These are phyloP conservation scores for Physcia stellaris DNA, from an alignment of 495 filamentous ascomycete species.

Conservation along the genomic window DNA sequence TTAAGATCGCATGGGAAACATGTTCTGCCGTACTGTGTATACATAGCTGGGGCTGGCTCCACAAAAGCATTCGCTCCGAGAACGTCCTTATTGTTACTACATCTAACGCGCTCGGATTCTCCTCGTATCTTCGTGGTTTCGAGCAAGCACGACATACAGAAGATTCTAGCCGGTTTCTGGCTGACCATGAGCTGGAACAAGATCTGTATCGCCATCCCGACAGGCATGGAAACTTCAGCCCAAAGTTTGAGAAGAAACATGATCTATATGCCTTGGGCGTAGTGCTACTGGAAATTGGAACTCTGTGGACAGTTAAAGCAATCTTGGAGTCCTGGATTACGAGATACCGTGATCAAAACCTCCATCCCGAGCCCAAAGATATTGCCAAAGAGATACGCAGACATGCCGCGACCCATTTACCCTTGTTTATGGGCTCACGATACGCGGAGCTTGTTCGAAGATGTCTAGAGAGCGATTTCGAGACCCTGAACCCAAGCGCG, in stretches of 20 bases:
- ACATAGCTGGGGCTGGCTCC: slow-evolving; percentile 18
- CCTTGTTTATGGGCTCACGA: too few relatives aligned
- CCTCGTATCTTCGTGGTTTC: neutral
- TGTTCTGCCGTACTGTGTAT: slow-evolving; percentile 15
- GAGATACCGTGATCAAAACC: too few relatives aligned
- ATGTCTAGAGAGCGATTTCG: too few relatives aligned
- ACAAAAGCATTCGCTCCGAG: slow-evolving; percentile 20
- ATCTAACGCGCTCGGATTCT: neutral
- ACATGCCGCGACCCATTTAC: too few relatives aligned
- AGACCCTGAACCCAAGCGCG: too few relatives aligned
- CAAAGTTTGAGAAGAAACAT: slow-evolving; percentile 19
- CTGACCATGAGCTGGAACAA: neutral
- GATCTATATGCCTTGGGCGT: slow-evolving; percentile 29
- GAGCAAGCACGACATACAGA: neutral
- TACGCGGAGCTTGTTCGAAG: too few relatives aligned
- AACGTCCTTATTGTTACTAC: slow-evolving; percentile 16
- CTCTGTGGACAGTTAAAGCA: slow-evolving; percentile 15
- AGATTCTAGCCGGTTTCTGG: neutral
- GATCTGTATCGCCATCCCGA: slow-evolving; percentile 21
- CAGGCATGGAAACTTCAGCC: slow-evolving; percentile 13
- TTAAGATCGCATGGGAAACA: slow-evolving; percentile 13
- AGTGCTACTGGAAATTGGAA: slow-evolving; percentile 25
- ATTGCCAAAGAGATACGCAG: too few relatives aligned
- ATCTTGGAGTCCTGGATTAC: too few relatives aligned
- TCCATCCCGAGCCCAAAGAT: too few relatives aligned